Evolutionary conservation across 2,329 filamentous ascomycete species (phyloP).

Genomic region (Xylaria sp.): DNA sequence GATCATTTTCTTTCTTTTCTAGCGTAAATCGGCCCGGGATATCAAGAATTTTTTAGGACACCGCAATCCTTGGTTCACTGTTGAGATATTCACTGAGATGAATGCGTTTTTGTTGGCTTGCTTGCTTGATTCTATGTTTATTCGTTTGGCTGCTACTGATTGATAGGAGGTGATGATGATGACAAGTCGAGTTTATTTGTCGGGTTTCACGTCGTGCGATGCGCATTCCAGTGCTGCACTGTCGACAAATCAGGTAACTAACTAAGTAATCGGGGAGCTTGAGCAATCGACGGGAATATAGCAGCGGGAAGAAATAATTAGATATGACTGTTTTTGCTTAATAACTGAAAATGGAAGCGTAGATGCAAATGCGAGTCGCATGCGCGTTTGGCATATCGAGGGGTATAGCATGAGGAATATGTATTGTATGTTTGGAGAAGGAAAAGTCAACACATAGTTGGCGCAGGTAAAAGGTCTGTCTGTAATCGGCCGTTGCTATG

Average conservation of each 20-base stretch:
- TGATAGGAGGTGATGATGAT: background rate
- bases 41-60: background rate
- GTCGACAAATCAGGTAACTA: background rate
- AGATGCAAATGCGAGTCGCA: background rate
- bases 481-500: slow-evolving; percentile 41
- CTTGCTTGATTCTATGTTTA: background rate
- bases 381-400: background rate
- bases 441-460: background rate
- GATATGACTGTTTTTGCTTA: background rate
- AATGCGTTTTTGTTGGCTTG: background rate
- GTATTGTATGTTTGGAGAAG: slow-evolving; percentile 20
- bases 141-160: background rate
- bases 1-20: slow-evolving; percentile 48
- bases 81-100: background rate
- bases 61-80: background rate
- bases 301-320: background rate
- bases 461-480: background rate
- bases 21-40: background rate
- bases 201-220: slow-evolving; percentile 20
- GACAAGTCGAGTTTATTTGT: background rate
- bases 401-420: slow-evolving; percentile 16
- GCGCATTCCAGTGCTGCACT: slow-evolving; percentile 19
- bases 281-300: slow-evolving; percentile 2
- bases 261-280: background rate
- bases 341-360: background rate